A percentile compares a stretch with the other conserved stretches of the same genome.
These are phyloP conservation scores for Cyclostephanos invisitatus DNA, from an alignment of 108 stramenopile genomes.

Conservation along the genomic window DNA sequence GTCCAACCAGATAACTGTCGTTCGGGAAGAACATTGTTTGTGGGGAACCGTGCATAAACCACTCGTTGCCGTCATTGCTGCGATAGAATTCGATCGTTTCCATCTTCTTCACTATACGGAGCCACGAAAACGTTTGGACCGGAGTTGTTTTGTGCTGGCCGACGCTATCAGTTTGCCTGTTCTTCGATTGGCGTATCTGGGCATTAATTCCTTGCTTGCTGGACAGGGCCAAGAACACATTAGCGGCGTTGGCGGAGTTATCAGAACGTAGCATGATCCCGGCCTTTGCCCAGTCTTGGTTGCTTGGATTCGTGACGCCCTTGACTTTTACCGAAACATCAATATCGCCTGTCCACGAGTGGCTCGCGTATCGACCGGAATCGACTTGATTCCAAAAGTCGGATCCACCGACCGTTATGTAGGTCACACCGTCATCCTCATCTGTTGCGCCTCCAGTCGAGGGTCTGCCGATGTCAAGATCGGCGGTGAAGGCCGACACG, in stretches of 20 bases:
- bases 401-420: slow-evolving; percentile 22
- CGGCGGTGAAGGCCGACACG: neutral
- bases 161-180: neutral
- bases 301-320: slow-evolving; percentile 1
- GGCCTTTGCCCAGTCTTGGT: slow-evolving; percentile 16
- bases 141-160: slow-evolving; percentile 7
- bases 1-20: slow-evolving; percentile 24
- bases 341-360: slow-evolving; percentile 16
- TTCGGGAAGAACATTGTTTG: slow-evolving; percentile 29
- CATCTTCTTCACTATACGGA: slow-evolving; percentile 19
- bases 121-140: slow-evolving; percentile 15
- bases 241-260: slow-evolving; percentile 3
- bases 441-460: neutral
- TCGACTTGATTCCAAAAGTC: slow-evolving; percentile 29
- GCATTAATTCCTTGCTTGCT: slow-evolving; percentile 3
- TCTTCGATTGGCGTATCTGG: slow-evolving; percentile 15
- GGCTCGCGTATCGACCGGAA: slow-evolving; percentile 15
- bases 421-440: slow-evolving; percentile 7
- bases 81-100: slow-evolving; percentile 14
- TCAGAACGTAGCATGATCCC: slow-evolving; percentile 33
- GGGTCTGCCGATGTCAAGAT: slow-evolving; percentile 9
- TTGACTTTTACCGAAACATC: slow-evolving; percentile 12
- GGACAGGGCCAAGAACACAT: slow-evolving; percentile 13
- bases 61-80: slow-evolving; percentile 6
- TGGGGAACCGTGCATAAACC: slow-evolving; percentile 9